These are phyloP conservation scores for Ceratocystis smalleyi DNA, from an alignment of 2,329 filamentous ascomycete genomes.

Conservation along the genomic window DNA sequence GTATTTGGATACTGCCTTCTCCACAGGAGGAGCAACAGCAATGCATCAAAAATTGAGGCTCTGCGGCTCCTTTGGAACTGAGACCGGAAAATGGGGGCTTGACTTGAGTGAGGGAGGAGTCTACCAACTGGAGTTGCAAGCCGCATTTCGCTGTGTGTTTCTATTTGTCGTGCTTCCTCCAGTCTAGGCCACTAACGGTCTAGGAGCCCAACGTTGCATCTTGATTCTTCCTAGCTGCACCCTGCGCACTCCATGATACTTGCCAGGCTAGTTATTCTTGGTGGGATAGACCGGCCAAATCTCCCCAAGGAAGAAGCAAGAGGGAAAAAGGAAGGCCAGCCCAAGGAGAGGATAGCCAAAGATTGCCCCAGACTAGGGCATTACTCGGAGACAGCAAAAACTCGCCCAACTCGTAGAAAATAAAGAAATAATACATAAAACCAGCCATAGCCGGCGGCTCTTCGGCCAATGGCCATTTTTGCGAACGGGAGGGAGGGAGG, in stretches of 20 bases:
- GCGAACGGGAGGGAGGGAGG: background rate
- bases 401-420: background rate
- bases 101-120: background rate
- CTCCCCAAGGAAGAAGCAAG: background rate
- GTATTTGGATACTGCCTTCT: background rate
- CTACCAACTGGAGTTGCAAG: background rate
- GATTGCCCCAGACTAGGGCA: background rate
- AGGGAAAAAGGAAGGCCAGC: background rate
- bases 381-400: background rate
- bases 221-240: background rate
- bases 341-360: background rate
- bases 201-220: background rate
- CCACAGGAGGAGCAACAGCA: background rate
- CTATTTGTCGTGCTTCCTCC: background rate
- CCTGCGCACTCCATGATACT: background rate
- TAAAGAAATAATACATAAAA: background rate
- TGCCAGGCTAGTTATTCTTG: background rate
- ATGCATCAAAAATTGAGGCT: constrained; percentile 7
- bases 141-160: background rate
- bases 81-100: background rate
- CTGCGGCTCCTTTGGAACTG: constrained; percentile 5
- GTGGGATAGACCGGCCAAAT: background rate
- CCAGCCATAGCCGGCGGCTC: background rate
- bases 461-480: background rate
- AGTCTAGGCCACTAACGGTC: background rate